Percentiles rank a stretch among this genome's conserved stretches.
phyloP scores from a whole-genome alignment of 306 rosid species.

The Erythrophleum fordii region DNA sequence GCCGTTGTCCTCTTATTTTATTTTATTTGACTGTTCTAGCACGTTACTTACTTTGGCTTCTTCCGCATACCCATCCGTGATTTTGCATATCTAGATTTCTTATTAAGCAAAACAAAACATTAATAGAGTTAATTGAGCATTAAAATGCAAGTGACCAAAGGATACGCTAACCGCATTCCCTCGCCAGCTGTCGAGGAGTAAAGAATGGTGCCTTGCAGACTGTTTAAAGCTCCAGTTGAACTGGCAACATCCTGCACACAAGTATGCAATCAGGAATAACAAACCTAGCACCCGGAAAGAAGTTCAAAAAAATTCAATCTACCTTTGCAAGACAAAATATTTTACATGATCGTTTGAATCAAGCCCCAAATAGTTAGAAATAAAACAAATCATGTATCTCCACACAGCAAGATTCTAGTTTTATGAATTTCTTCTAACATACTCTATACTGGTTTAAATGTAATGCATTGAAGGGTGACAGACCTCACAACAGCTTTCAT shows the following conservation, averaged over 20 bases:
- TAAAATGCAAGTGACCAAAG: conserved; percentile 41
- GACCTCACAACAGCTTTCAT: background rate
- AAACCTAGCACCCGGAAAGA: background rate
- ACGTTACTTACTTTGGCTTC: conserved; percentile 59
- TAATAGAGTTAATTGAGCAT: background rate
- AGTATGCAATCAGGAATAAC: background rate
- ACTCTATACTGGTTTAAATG: background rate
- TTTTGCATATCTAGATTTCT: conserved; percentile 72
- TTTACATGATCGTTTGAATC: background rate
- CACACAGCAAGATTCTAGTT: background rate
- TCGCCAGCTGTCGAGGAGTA: conserved; percentile 79
- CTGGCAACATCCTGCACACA: conserved; percentile 66
- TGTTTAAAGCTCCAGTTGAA: conserved; percentile 72
- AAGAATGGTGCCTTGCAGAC: conserved; percentile 83
- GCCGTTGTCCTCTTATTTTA: background rate
- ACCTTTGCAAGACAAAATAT: background rate
- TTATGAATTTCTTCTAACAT: conserved; percentile 2
- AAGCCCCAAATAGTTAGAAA: conserved; percentile 7
- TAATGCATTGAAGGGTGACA: background rate
- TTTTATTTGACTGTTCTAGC: background rate
- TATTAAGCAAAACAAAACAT: conserved; percentile 57
- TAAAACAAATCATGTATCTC: conserved; percentile 3
- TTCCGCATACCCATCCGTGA: conserved; percentile 96
- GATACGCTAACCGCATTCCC: conserved; percentile 96
- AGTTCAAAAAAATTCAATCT: background rate